Conservation (phyloP, 768 basidiomycete species). For the Pleurotus ostreatus region DNA sequence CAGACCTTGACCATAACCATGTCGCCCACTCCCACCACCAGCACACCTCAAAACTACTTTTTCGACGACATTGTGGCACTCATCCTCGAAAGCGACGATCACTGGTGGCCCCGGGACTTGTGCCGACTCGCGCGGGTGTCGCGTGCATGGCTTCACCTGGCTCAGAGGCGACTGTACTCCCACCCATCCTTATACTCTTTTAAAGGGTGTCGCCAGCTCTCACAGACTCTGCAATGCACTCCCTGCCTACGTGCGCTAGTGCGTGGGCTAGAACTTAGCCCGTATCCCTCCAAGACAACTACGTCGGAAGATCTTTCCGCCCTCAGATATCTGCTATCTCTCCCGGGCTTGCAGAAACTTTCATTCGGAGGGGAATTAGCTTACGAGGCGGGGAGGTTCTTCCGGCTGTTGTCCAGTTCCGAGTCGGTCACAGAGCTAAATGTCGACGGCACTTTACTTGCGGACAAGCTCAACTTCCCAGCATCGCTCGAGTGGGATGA, state of each 20-base stretch:
- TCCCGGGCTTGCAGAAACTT: constrained; percentile 38
- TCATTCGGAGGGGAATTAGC: constrained; percentile 46
- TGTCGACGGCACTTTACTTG: constrained; percentile 39
- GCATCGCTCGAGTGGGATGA: constrained; percentile 55
- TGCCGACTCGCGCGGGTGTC: constrained; percentile 47
- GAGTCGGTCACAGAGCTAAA: constrained; percentile 37
- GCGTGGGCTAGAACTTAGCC: constrained; percentile 37
- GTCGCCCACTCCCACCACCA: neutral
- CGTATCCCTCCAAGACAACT: constrained; percentile 12
- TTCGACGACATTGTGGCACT: constrained; percentile 50
- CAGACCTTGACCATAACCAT: neutral
- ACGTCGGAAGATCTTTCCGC: constrained; percentile 26
- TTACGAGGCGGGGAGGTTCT: constrained; percentile 42
- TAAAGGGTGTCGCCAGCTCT: constrained; percentile 34
- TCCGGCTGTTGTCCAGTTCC: constrained; percentile 36
- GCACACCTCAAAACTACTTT: constrained; percentile 21
- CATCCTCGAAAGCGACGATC: constrained; percentile 42
- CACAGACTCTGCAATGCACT: constrained; percentile 35
- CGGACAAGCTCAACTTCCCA: constrained; percentile 11
- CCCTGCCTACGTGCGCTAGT: constrained; percentile 31
- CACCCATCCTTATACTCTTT: constrained; percentile 38
- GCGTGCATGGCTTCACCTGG: constrained; percentile 39
- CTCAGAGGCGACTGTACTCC: constrained; percentile 41
- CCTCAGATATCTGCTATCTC: constrained; percentile 36
- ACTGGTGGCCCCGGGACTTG: constrained; percentile 56